phyloP scores from a whole-genome alignment of 495 filamentous ascomycete genomes.

The Evernia prunastri region DNA sequence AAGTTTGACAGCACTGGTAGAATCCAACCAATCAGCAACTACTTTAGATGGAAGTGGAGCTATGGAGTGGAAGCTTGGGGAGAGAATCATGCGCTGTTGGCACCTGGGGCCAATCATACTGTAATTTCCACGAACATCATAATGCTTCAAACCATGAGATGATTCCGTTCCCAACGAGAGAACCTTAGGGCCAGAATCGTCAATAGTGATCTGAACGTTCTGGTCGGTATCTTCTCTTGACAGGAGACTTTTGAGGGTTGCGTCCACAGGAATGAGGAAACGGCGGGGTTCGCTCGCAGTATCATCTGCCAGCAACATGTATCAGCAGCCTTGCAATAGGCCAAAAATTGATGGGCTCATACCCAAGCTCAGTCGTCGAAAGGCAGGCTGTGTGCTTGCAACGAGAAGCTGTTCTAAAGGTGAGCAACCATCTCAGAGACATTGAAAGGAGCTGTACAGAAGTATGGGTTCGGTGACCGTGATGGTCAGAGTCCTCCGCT shows the following conservation, averaged over 20 bases:
- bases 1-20: slow-evolving; percentile 67
- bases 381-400: slow-evolving; percentile 8
- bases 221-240: slow-evolving; percentile 73
- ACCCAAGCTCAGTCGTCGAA: slow-evolving; percentile 16
- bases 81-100: neutral
- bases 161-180: slow-evolving; percentile 77
- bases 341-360: neutral
- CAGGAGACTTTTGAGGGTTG: slow-evolving; percentile 15
- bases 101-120: neutral
- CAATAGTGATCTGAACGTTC: slow-evolving; percentile 94
- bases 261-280: slow-evolving; percentile 18
- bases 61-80: neutral
- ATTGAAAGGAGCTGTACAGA: slow-evolving; percentile 6
- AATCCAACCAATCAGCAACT: neutral
- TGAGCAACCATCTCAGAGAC: neutral
- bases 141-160: slow-evolving; percentile 65
- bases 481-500: slow-evolving; percentile 1
- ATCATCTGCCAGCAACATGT: slow-evolving; percentile 2
- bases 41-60: neutral
- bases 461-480: slow-evolving; percentile 18
- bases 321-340: neutral
- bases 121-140: slow-evolving; percentile 69
- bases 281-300: slow-evolving; percentile 16
- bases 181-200: slow-evolving; percentile 89
- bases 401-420: slow-evolving; percentile 2